Percentiles rank a stretch among this genome's conserved stretches.
These are phyloP conservation scores for Apophysomyces sp. DNA, from an alignment of 371 early-diverging fungal species.

Conservation along the genomic window DNA sequence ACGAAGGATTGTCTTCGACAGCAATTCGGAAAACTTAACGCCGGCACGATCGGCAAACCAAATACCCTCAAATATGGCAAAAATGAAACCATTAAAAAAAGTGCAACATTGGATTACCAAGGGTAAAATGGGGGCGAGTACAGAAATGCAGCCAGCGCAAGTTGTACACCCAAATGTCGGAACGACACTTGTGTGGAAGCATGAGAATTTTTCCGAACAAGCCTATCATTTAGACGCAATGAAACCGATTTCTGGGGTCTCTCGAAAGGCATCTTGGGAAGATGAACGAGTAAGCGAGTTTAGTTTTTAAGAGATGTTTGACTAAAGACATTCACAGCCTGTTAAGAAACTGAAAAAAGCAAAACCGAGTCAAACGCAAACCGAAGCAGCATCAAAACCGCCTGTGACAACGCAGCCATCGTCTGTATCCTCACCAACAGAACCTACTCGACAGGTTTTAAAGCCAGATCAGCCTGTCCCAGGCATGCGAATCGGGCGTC, in stretches of 20 bases:
- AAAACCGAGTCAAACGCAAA: neutral
- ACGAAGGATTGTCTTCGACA: neutral
- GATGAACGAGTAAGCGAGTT: neutral
- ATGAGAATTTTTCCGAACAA: neutral
- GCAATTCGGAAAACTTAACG: neutral
- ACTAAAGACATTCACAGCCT: neutral
- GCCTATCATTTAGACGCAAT: neutral
- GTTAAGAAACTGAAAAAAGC: neutral
- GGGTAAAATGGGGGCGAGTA: conserved; percentile 16
- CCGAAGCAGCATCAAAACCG: neutral
- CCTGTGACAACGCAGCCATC: neutral
- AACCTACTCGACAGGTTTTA: neutral
- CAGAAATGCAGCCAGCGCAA: neutral
- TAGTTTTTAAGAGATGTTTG: neutral
- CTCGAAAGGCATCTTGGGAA: neutral
- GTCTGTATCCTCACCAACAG: neutral
- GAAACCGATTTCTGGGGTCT: neutral
- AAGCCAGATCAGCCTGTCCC: neutral
- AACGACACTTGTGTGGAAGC: conserved; percentile 6
- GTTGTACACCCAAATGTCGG: conserved; percentile 11
- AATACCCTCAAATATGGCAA: neutral
- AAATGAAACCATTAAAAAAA: conserved; percentile 26
- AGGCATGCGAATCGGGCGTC: conserved; percentile 4
- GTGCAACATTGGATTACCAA: conserved; percentile 24
- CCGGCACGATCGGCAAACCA: neutral